Base-by-base conservation (phyloP, 2,329 filamentous ascomycete genomes). In the Fusarium avenaceum region DNA sequence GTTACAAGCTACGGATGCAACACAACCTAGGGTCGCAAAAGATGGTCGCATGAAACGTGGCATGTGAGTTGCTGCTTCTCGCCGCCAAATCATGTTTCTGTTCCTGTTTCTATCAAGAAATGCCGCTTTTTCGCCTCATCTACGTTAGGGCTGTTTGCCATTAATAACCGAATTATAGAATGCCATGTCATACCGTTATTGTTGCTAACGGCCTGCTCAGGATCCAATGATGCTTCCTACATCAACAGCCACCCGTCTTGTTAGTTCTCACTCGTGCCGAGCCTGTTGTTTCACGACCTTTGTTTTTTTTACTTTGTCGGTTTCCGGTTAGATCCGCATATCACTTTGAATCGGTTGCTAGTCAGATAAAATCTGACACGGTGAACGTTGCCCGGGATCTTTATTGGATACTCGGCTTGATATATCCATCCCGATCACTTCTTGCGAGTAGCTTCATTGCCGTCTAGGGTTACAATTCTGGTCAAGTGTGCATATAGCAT, bases 11-110 rank as follows among this genome's bases (percentile, higher is more conserved):
- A 15, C 30, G 14, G 30, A 14, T 33, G 7, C 30, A 33, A 33
- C 30, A 33, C 30, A 33, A 33, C 45, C 59, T 30, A 43, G 40
- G 67, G 65, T 26, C 53, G 40, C 70, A 63, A 61, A 60, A 55
- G 60, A 26, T 52, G 70, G 65, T 59, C 61, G 65, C 66, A 66
- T 69, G 57, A 65, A 69, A 69, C 65, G 52, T 69, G 65, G 70
- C 58, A 69, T 63, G 50, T 32, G 35, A 32, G 38, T 54, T 57
- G 33, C 32, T 64, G 53, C 42, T 39, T 28, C 20, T 56, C 24
- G 24, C 45, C 20, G n/a, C 33, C 52, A 55, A 63, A 64, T 58
- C 42, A 49, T 22, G 14, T 28, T 63, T 19, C 24, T 50, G 39
- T 39, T 52, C 17, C 33, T 20, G 20, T 20, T 46, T 15, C 45